Evolutionary conservation across 345 rosid genomes (phyloP).

Genomic region (Linum usitatissimum): DNA sequence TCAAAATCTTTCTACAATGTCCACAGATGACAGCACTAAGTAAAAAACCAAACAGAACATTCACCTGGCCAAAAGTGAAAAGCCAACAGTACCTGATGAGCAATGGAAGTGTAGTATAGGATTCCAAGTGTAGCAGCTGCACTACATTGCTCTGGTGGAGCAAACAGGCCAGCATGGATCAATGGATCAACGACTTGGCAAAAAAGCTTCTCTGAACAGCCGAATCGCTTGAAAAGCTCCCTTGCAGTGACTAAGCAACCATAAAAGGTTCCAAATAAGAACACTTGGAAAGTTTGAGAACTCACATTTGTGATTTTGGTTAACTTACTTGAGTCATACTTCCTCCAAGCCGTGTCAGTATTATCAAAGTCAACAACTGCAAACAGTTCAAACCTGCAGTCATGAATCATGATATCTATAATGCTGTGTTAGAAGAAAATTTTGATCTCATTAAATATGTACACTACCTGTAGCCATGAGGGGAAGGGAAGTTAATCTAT

Average conservation of each 20-base stretch:
- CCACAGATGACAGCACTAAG: neutral
- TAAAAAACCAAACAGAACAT: neutral
- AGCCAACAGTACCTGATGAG: slow-evolving; percentile 38
- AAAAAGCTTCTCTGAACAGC: slow-evolving; percentile 48
- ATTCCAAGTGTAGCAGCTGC: slow-evolving; percentile 53
- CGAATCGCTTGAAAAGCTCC: slow-evolving; percentile 54
- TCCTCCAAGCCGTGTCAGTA: slow-evolving; percentile 57
- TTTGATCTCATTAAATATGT: neutral
- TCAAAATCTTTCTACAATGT: slow-evolving; percentile 39
- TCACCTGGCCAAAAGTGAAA: neutral
- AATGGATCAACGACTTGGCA: slow-evolving; percentile 32
- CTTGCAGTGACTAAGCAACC: slow-evolving; percentile 42
- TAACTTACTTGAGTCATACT: slow-evolving; percentile 47
- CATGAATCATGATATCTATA: neutral
- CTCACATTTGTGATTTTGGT: slow-evolving; percentile 1
- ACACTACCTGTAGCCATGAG: slow-evolving; percentile 47
- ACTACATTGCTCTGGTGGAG: slow-evolving; percentile 53
- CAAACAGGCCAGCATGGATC: slow-evolving; percentile 56
- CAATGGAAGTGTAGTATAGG: slow-evolving; percentile 34
- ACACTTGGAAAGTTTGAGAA: slow-evolving; percentile 10
- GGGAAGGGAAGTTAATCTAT: slow-evolving; percentile 42
- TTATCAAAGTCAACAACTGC: slow-evolving; percentile 61
- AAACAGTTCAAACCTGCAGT: slow-evolving; percentile 9
- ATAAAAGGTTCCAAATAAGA: slow-evolving; percentile 28
- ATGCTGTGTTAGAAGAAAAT: neutral